A percentile compares a stretch with the other conserved stretches of the same genome.
phyloP scores from a whole-genome alignment of 2,329 filamentous ascomycete species.

The Diaporthe sp. region DNA sequence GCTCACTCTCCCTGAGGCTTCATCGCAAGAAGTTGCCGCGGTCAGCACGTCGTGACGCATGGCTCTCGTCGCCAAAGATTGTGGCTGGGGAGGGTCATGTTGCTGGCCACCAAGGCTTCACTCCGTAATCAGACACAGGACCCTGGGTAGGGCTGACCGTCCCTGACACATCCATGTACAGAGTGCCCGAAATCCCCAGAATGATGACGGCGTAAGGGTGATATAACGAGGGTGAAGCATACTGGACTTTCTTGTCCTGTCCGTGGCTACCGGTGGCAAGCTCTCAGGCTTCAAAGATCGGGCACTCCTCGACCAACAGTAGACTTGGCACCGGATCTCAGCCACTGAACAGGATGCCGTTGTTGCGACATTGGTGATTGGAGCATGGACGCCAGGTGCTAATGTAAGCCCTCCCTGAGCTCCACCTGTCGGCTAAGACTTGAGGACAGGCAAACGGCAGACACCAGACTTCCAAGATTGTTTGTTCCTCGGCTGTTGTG shows the following conservation, averaged over 20 bases:
- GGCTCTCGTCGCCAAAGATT: background rate
- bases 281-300: background rate
- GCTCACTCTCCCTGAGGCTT: background rate
- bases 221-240: background rate
- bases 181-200: background rate
- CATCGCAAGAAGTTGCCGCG: background rate
- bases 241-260: background rate
- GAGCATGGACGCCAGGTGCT: background rate
- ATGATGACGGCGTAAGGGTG: background rate
- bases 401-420: background rate
- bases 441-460: background rate
- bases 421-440: slow-evolving; percentile 1
- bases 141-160: background rate
- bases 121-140: background rate
- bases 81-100: background rate
- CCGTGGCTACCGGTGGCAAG: background rate
- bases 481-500: background rate
- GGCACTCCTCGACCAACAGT: background rate
- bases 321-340: background rate
- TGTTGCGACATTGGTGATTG: background rate
- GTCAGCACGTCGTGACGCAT: background rate
- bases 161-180: background rate
- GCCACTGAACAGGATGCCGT: background rate
- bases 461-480: background rate
- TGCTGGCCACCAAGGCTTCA: background rate